Conservation (phyloP, 2,329 filamentous ascomycete species). For the Coleophoma eucalyptorum region DNA sequence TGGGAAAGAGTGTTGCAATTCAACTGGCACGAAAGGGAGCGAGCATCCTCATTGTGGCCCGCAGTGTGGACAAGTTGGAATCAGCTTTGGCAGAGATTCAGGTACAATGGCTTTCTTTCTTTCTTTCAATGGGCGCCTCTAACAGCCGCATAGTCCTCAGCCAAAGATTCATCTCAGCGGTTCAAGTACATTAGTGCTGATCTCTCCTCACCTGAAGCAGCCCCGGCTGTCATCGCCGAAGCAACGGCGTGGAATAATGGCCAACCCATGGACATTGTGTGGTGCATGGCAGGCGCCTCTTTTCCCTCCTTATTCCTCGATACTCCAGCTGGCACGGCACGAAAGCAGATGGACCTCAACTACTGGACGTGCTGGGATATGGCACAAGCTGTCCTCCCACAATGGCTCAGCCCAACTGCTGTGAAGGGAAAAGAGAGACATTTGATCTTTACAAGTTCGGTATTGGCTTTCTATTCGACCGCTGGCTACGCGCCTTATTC, state of each 20-base stretch:
- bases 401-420: conserved; percentile 61
- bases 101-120: conserved; percentile 34
- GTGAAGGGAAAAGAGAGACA: conserved; percentile 58
- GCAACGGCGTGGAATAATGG: conserved; percentile 76
- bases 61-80: conserved; percentile 71
- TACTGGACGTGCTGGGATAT: conserved; percentile 87
- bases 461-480: conserved; percentile 70
- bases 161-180: conserved; percentile 65
- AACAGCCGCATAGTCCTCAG: conserved; percentile 50
- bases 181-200: conserved; percentile 86
- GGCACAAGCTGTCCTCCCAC: conserved; percentile 71
- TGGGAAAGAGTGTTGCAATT: conserved; percentile 74
- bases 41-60: conserved; percentile 80
- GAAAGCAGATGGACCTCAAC: conserved; percentile 86
- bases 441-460: conserved; percentile 82
- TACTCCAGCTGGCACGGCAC: conserved; percentile 60
- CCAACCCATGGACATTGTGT: conserved; percentile 75
- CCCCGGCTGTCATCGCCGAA: conserved; percentile 64
- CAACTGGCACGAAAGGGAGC: conserved; percentile 80
- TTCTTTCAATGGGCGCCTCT: conserved; percentile 4
- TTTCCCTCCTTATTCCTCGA: conserved; percentile 76
- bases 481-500: conserved; percentile 82
- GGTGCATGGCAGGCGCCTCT: conserved; percentile 80
- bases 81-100: conserved; percentile 62
- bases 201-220: conserved; percentile 67